These are phyloP conservation scores for Chionographis japonica DNA, from an alignment of 106 monocot genomes.

Conservation along the genomic window DNA sequence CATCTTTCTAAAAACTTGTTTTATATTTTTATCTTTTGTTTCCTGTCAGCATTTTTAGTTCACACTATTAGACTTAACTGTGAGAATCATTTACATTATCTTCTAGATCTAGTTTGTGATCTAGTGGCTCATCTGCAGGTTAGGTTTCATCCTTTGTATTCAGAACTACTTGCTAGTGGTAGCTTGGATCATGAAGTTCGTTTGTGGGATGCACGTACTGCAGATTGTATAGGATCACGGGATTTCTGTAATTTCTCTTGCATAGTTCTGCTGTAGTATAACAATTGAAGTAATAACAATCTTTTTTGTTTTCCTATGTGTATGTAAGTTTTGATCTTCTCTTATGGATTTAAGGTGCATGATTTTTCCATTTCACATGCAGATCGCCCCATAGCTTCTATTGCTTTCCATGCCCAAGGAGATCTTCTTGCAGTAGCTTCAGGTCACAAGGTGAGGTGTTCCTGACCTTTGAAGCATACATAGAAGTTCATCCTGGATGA, in stretches of 20 bases:
- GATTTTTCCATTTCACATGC: slow-evolving; percentile 3
- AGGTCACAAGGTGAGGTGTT: slow-evolving; percentile 76
- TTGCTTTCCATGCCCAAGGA: slow-evolving; percentile 96
- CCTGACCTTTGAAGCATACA: neutral
- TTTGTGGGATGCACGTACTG: slow-evolving; percentile 84
- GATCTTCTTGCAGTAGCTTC: slow-evolving; percentile 97
- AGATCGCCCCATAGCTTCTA: slow-evolving; percentile 98
- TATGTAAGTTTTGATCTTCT: neutral
- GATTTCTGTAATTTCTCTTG: slow-evolving; percentile 64
- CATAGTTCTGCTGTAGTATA: neutral
- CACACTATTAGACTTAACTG: neutral
- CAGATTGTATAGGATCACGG: slow-evolving; percentile 76
- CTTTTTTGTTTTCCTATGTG: neutral
- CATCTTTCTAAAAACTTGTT: neutral
- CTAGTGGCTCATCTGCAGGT: slow-evolving; percentile 46
- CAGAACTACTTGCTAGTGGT: slow-evolving; percentile 96
- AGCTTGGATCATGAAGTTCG: slow-evolving; percentile 98
- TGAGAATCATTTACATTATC: neutral
- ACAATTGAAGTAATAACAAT: neutral
- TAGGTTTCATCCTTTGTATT: slow-evolving; percentile 80
- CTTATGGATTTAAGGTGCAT: neutral
- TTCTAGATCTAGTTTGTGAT: neutral
- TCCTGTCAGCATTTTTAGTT: neutral
- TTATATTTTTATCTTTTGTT: neutral
- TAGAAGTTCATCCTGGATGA: neutral